Evolutionary conservation across 140 eudicot genomes (phyloP).

Genomic region (Ambrosia hybrid): DNA sequence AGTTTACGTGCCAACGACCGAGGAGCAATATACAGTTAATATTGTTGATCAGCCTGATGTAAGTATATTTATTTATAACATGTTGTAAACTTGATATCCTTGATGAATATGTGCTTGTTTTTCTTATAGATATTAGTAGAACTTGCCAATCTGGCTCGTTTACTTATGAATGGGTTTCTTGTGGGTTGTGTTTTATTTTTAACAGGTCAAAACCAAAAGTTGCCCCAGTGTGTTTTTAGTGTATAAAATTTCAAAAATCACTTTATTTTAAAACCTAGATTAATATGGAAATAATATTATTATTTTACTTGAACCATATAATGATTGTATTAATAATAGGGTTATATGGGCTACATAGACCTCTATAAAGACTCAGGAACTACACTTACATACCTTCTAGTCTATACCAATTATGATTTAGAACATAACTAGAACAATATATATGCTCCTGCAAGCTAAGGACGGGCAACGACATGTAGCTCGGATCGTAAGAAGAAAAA

Average conservation of each 20-base stretch:
- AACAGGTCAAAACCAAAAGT: constrained; percentile 3
- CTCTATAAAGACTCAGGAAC: no score
- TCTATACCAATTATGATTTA: no score
- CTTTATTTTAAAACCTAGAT: background rate
- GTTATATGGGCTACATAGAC: no score
- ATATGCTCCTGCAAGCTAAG: no score
- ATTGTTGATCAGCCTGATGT: constrained; percentile 64
- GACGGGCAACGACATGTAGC: no score
- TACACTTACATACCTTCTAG: no score
- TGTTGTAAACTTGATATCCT: background rate
- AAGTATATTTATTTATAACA: constrained; percentile 27
- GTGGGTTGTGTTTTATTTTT: background rate
- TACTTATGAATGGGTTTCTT: background rate
- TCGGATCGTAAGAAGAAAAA: no score
- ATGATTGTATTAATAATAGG: no score
- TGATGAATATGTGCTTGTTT: background rate
- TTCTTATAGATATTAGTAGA: background rate
- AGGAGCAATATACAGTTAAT: constrained; percentile 70
- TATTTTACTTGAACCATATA: background rate
- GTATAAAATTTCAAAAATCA: background rate
- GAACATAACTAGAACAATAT: no score
- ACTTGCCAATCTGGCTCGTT: background rate
- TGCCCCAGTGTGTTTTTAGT: background rate
- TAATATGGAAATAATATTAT: background rate
- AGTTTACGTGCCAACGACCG: constrained; percentile 50